phyloP scores from a whole-genome alignment of 2,329 filamentous ascomycete genomes.

The Fusarium keratoplasticum region DNA sequence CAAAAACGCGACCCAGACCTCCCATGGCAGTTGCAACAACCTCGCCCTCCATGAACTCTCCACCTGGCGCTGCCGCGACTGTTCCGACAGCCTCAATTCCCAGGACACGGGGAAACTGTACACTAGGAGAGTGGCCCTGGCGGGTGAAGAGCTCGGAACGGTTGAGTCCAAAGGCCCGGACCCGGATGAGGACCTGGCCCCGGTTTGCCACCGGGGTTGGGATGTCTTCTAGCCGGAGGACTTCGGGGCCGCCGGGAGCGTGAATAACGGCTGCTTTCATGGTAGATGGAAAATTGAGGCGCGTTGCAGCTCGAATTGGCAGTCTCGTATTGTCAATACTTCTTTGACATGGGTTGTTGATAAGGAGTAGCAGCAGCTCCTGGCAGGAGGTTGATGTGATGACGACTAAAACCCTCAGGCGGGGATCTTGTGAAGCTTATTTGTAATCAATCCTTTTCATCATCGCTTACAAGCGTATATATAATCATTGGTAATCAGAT shows the following conservation, averaged over 20 bases:
- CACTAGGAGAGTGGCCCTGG: background rate
- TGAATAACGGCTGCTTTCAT: background rate
- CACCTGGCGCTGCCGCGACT: background rate
- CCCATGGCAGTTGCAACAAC: background rate
- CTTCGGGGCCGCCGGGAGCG: background rate
- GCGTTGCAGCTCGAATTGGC: background rate
- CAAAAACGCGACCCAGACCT: background rate
- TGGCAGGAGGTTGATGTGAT: background rate
- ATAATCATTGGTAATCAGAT: background rate
- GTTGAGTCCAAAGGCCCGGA: conserved; percentile 4
- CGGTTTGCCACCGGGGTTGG: background rate
- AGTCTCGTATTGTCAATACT: background rate
- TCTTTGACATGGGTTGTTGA: background rate
- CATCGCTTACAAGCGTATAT: background rate
- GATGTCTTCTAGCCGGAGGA: background rate
- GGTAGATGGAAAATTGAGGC: background rate
- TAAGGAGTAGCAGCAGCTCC: background rate
- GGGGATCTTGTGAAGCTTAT: background rate
- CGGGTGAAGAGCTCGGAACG: conserved; percentile 9
- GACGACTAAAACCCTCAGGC: background rate
- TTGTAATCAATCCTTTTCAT: background rate
- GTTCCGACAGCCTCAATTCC: background rate
- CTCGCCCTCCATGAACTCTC: background rate
- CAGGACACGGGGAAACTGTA: background rate
- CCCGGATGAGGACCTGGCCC: background rate